These are phyloP conservation scores for Rhizophagus clarus DNA, from an alignment of 192 early-diverging fungal species.

Conservation along the genomic window DNA sequence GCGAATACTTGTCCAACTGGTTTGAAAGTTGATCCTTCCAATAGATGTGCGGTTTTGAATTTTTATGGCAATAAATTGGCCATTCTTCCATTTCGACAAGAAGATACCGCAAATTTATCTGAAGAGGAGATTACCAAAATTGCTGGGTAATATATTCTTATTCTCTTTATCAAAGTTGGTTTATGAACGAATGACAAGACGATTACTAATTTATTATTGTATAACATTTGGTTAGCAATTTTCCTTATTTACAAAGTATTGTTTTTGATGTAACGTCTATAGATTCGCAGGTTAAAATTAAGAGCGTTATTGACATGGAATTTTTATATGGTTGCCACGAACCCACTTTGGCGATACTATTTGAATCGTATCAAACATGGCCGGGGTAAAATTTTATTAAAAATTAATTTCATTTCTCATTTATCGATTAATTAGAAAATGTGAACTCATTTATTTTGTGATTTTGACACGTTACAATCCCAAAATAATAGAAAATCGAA, in stretches of 20 bases:
- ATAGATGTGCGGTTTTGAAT: constrained; percentile 83
- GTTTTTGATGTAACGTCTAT: constrained; percentile 65
- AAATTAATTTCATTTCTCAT: neutral
- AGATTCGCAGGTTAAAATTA: constrained; percentile 67
- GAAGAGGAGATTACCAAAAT: constrained; percentile 63
- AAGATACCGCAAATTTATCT: constrained; percentile 55
- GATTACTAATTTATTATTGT: neutral
- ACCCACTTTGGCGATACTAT: constrained; percentile 93
- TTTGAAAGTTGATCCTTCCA: constrained; percentile 79
- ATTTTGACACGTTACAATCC: neutral
- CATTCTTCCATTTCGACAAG: constrained; percentile 83
- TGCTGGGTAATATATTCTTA: neutral
- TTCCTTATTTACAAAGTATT: constrained; percentile 72
- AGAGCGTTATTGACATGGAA: constrained; percentile 84
- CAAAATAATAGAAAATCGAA: constrained; percentile 54
- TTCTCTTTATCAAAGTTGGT: neutral
- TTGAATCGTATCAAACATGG: constrained; percentile 85
- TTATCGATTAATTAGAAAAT: neutral
- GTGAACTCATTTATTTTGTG: neutral
- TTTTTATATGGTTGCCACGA: constrained; percentile 92
- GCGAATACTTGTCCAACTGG: constrained; percentile 64
- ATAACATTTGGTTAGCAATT: constrained; percentile 40
- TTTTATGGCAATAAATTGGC: constrained; percentile 91
- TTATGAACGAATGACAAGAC: neutral
- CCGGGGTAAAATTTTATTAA: constrained; percentile 60